Percentiles rank a stretch among this genome's conserved stretches.
Evolutionary conservation across 768 basidiomycete species (phyloP).

Genomic region (Calvatia gigantea): DNA sequence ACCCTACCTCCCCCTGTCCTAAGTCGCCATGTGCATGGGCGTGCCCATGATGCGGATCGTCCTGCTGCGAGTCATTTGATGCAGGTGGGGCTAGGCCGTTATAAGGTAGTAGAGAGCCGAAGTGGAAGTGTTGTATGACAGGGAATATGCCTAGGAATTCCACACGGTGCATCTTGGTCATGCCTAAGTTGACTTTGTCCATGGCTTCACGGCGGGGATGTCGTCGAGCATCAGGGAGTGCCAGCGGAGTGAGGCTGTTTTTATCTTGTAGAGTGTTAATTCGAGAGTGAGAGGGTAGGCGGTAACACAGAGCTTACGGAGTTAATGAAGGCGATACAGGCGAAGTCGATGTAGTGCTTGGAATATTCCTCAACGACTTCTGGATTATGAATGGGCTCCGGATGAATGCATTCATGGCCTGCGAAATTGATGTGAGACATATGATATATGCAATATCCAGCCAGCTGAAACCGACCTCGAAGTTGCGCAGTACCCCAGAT

Average conservation of each 20-base stretch:
- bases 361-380: slow-evolving; percentile 92
- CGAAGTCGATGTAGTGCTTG: slow-evolving; percentile 94
- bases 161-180: slow-evolving; percentile 97
- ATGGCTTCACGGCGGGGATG: slow-evolving; percentile 91
- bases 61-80: slow-evolving; percentile 8
- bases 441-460: not conserved
- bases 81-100: slow-evolving; percentile 51
- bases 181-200: slow-evolving; percentile 95
- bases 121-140: slow-evolving; percentile 94
- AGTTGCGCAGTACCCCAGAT: slow-evolving; percentile 86
- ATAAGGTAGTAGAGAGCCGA: slow-evolving; percentile 76
- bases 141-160: slow-evolving; percentile 95
- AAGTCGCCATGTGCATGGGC: slow-evolving; percentile 36
- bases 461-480: slow-evolving; percentile 34
- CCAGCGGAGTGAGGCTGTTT: slow-evolving; percentile 94
- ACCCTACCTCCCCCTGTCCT: slow-evolving; percentile 53
- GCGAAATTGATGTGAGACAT: not conserved
- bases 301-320: slow-evolving; percentile 49
- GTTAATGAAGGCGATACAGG: slow-evolving; percentile 94
- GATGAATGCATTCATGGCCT: slow-evolving; percentile 88
- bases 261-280: slow-evolving; percentile 57
- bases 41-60: slow-evolving; percentile 43
- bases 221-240: slow-evolving; percentile 99
- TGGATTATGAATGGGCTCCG: slow-evolving; percentile 87
- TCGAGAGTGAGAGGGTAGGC: not conserved